These are phyloP conservation scores for Sclerotinia sclerotiorum DNA, from an alignment of 2,329 filamentous ascomycete species.

Conservation along the genomic window DNA sequence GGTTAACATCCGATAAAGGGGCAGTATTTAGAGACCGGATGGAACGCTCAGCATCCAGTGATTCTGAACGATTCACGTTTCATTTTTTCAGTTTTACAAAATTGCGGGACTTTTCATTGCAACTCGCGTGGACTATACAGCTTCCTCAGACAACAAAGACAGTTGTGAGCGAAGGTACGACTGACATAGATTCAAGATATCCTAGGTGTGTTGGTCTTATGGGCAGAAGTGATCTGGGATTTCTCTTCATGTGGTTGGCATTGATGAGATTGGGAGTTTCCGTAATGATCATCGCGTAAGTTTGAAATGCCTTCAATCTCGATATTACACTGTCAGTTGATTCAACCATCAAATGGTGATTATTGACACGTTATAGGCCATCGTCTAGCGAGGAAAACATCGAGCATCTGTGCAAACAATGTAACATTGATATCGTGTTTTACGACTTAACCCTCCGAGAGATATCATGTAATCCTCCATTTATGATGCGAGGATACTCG, in stretches of 20 bases:
- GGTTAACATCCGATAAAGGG: not conserved
- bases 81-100: not conserved
- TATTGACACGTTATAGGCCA: constrained; percentile 4
- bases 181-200: not conserved
- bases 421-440: constrained; percentile 9
- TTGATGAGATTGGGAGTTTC: constrained; percentile 17
- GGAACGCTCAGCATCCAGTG: not conserved
- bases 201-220: constrained; percentile 7
- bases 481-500: not conserved
- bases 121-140: not conserved
- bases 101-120: not conserved
- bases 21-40: not conserved
- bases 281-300: constrained; percentile 15
- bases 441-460: not conserved
- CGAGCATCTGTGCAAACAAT: constrained; percentile 5
- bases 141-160: not conserved
- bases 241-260: constrained; percentile 17
- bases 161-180: not conserved
- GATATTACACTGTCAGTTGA: not conserved
- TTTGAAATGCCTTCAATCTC: not conserved
- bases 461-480: not conserved
- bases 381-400: constrained; percentile 1
- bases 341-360: not conserved
- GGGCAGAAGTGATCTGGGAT: constrained; percentile 5
- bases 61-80: not conserved